Base-by-base conservation (phyloP, 2,329 filamentous ascomycete genomes). In the Paecilomyces variotii region DNA sequence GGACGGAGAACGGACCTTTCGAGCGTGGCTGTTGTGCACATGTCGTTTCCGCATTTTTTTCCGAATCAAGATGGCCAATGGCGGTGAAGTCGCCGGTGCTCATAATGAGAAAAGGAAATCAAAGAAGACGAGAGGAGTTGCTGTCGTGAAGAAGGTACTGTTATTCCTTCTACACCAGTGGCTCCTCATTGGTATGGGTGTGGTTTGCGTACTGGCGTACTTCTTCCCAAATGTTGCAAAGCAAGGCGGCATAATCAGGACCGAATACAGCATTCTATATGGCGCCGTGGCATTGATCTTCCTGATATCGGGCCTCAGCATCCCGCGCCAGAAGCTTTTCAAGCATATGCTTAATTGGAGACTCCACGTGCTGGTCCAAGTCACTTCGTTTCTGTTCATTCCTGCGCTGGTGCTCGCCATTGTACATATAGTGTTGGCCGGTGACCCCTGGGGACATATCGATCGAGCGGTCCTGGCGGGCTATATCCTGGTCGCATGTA, bases 221-320 rank as follows among this genome's bases (percentile, higher is more conserved):
- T 72, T 82, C 74, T 76, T 84, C 66, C 75, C 82, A 5, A 75
- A 82, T 59, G 71, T 76, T 2, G 72, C 73, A 53, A 83, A 82
- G 65, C 72, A 78, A 54, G 78, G 74, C 50, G 74, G 74, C 32
- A 64, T 68, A 12, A 75, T 76, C 61, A 68, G 67, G 14, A 70
- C 74, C 3, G 70, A 76, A 56, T 74, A 75, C 12, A 72, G 78
- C 7, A 74, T 89, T 57, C 79, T 89, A 30, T 90, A 90, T 68
- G 85, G 87, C 32, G 84, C 82, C 24, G 85, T 90, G 30, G 84
- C 81, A 19, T 73, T 89, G 65, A 88, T 90, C 65, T 90, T 90
- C 70, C 77, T 90, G 58, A 80, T 89, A 63, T 89, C 86, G 57
- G 87, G 87, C 2, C 80, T 89, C 64, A 88, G 87, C 56, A 82